These are phyloP conservation scores for Aethionema arabicum DNA, from an alignment of 345 rosid species.

Conservation along the genomic window DNA sequence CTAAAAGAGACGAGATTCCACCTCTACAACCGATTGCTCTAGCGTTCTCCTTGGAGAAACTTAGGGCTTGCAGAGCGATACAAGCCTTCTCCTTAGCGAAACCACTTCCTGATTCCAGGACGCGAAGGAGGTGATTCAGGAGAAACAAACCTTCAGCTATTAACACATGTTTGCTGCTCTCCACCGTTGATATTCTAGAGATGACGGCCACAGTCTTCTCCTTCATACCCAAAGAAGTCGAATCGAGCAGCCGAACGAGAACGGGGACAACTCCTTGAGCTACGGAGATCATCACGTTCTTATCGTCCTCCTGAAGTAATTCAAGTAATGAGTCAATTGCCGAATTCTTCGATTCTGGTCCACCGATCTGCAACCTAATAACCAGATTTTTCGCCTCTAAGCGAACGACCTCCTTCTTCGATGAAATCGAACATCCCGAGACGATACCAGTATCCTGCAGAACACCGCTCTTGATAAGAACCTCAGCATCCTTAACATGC, in stretches of 20 bases:
- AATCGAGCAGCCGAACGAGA: constrained; percentile 65
- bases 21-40: constrained; percentile 86
- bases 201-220: constrained; percentile 75
- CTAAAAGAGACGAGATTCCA: constrained; percentile 74
- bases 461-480: constrained; percentile 64
- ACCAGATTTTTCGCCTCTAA: constrained; percentile 65
- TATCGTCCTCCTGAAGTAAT: constrained; percentile 62
- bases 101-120: constrained; percentile 83
- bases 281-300: constrained; percentile 84
- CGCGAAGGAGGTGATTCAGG: constrained; percentile 70
- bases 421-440: constrained; percentile 34
- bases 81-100: constrained; percentile 86
- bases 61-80: constrained; percentile 69
- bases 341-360: constrained; percentile 60
- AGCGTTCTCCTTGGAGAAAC: constrained; percentile 71
- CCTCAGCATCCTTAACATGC: constrained; percentile 60
- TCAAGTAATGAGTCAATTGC: constrained; percentile 70
- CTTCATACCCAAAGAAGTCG: constrained; percentile 54
- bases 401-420: constrained; percentile 68
- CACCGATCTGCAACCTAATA: constrained; percentile 79
- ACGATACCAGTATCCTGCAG: constrained; percentile 40
- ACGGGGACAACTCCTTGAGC: constrained; percentile 90
- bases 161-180: constrained; percentile 75
- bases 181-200: constrained; percentile 67
- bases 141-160: constrained; percentile 73